Conservation (phyloP, 495 filamentous ascomycete genomes). For the Penicillium cinerascens region DNA sequence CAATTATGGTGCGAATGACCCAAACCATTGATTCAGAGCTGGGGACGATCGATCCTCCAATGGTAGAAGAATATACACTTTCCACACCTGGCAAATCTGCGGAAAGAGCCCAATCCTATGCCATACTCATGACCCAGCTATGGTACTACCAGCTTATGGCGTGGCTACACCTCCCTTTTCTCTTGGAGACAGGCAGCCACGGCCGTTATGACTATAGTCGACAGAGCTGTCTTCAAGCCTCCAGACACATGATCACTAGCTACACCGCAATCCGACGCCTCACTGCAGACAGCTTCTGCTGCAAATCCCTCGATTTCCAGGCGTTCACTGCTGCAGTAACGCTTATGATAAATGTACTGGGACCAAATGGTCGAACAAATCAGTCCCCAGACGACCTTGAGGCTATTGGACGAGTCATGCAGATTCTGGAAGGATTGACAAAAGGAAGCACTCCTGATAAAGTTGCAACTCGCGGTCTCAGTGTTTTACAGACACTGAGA, state of each 20-base stretch:
- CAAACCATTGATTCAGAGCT: constrained; percentile 20
- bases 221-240: constrained; percentile 37
- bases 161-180: constrained; percentile 51
- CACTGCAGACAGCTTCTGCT: constrained; percentile 30
- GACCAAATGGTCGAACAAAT: constrained; percentile 8
- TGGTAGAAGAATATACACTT: constrained; percentile 29
- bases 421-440: constrained; percentile 1
- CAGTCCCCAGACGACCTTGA: neutral
- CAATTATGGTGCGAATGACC: constrained; percentile 41
- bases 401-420: constrained; percentile 5
- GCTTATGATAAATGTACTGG: constrained; percentile 43
- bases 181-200: constrained; percentile 41
- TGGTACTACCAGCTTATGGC: constrained; percentile 29
- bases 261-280: constrained; percentile 38
- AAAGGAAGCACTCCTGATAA: constrained; percentile 2
- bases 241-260: constrained; percentile 31
- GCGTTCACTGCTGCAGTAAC: constrained; percentile 48
- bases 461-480: constrained; percentile 7
- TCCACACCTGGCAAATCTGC: constrained; percentile 30
- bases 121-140: constrained; percentile 10
- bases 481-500: constrained; percentile 4
- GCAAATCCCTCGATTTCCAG: constrained; percentile 50
- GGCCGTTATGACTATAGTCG: constrained; percentile 34
- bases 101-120: constrained; percentile 4
- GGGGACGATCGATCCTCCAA: constrained; percentile 2